Evolutionary conservation across 371 early-diverging fungal genomes (phyloP).

Genomic region (Capillidium rhysosporum): DNA sequence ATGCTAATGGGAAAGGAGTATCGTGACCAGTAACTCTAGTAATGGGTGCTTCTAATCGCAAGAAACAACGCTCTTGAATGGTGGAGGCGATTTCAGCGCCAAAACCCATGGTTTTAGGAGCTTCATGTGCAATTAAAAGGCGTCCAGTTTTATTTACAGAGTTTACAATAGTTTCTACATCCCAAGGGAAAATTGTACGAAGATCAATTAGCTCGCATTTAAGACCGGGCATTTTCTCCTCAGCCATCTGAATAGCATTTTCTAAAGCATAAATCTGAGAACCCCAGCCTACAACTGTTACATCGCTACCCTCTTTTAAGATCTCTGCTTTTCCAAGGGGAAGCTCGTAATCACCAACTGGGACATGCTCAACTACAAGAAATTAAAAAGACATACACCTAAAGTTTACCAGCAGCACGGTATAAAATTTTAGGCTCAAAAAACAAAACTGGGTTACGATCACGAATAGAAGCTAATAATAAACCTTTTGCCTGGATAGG

Average conservation of each 20-base stretch:
- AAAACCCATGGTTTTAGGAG: conserved; percentile 84
- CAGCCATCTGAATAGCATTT: conserved; percentile 70
- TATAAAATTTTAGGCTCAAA: conserved; percentile 96
- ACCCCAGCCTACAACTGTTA: conserved; percentile 89
- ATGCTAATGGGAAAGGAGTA: conserved; percentile 90
- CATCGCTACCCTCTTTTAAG: conserved; percentile 67
- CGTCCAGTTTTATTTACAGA: conserved; percentile 94
- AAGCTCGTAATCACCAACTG: conserved; percentile 76
- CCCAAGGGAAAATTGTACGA: conserved; percentile 83
- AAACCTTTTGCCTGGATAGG: conserved; percentile 96
- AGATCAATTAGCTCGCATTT: conserved; percentile 88
- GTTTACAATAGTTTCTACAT: conserved; percentile 74
- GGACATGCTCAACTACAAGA: conserved; percentile 76
- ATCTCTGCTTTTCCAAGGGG: conserved; percentile 91
- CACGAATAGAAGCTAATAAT: conserved; percentile 76
- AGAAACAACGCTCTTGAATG: conserved; percentile 72
- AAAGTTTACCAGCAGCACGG: conserved; percentile 54
- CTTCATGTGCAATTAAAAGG: conserved; percentile 86
- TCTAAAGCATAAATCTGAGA: conserved; percentile 86
- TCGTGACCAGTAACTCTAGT: conserved; percentile 79
- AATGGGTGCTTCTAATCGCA: conserved; percentile 67
- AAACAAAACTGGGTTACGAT: conserved; percentile 86
- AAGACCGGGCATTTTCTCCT: conserved; percentile 70
- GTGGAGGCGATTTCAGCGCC: conserved; percentile 88
- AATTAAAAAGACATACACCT: neutral